Conservation (phyloP, 2,329 filamentous ascomycete genomes). For the Scleromitrula shiraiana region DNA sequence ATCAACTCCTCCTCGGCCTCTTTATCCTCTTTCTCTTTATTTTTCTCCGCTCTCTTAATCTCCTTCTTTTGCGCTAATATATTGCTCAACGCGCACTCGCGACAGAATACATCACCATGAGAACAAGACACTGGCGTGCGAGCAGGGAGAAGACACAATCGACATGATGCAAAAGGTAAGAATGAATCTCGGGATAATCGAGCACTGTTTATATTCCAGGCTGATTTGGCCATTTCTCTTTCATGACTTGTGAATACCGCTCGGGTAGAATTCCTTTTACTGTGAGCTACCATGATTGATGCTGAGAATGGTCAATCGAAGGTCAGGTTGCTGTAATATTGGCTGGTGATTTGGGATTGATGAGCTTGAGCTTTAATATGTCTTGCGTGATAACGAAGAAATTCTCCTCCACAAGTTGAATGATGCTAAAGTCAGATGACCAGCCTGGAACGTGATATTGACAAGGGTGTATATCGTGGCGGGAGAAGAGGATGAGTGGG, state of each 20-base stretch:
- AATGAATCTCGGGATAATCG: conserved; percentile 85
- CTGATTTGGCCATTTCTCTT: conserved; percentile 68
- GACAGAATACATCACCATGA: conserved; percentile 85
- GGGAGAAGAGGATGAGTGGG: too few species aligned
- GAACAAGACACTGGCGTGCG: conserved; percentile 76
- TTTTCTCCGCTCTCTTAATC: conserved; percentile 70
- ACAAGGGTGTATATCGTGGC: too few species aligned
- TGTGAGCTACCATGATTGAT: conserved; percentile 38
- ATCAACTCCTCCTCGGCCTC: conserved; percentile 54
- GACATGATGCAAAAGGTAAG: conserved; percentile 82
- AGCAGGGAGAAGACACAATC: conserved; percentile 75
- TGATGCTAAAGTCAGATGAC: too few species aligned
- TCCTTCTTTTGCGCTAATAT: conserved; percentile 89
- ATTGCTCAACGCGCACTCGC: conserved; percentile 86
- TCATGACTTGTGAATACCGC: conserved; percentile 93
- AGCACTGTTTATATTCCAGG: conserved; percentile 77
- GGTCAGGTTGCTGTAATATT: too few species aligned
- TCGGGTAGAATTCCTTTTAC: conserved; percentile 84
- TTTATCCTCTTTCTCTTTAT: conserved; percentile 50
- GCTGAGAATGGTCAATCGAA: rapidly evolving
- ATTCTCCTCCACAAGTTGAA: too few species aligned
- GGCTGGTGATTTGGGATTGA: too few species aligned
- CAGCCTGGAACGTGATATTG: too few species aligned
- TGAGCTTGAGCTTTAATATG: too few species aligned
- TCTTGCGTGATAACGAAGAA: too few species aligned